Base-by-base conservation (phyloP, 352 stramenopile species). In the Globisporangium ultimum region DNA sequence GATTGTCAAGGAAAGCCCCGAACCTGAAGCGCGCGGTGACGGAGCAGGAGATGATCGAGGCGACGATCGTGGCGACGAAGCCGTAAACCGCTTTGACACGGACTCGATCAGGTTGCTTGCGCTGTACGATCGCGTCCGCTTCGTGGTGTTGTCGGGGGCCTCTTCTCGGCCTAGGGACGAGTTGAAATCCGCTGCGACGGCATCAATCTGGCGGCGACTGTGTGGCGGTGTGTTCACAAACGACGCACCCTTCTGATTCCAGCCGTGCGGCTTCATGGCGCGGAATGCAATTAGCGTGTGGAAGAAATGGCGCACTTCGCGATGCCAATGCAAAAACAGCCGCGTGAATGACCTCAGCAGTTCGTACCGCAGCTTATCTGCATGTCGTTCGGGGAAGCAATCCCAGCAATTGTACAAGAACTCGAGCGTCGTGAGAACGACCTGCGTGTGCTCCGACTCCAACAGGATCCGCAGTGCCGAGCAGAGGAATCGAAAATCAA, bases 351-450 rank as follows among this genome's bases (percentile, higher is more conserved):
- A 88, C 53, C 86, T 71, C 8, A 93, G 65, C 21, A 96, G 61
- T 56, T 96, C 87, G 49, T 79, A 93, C 2, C 87, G 83, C 3
- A 96, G 61, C 32, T 96, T 96, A 45, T 96, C 87, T 2, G 87
- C 87, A 65, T 96, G 87, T 14, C 87, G 80, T 58, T 96, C 87
- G 1, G 87, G 87, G 28, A 96, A 96, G 58, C 83, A 93, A 63
- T 96, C 87, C 87, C 87, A 96, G 51, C 84, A 92, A 38, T 96
- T 96, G 70, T 96, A 96, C 28, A 96, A 58, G 53, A 96, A 93
- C 57, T 96, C 87, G 34, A 96, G 61, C 0, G 87, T 96, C 17
- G 87, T 94, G 20, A 96, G 61, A 12, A 93, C 81, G 12, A 96
- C 86, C 41, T 96, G 87, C 0, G 85, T 94, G 58, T 96, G 87